Evolutionary conservation across 2,329 filamentous ascomycete species (phyloP), one percentile per base, ranked within the genome.

Genomic region (Alternaria conjuncta): DNA sequence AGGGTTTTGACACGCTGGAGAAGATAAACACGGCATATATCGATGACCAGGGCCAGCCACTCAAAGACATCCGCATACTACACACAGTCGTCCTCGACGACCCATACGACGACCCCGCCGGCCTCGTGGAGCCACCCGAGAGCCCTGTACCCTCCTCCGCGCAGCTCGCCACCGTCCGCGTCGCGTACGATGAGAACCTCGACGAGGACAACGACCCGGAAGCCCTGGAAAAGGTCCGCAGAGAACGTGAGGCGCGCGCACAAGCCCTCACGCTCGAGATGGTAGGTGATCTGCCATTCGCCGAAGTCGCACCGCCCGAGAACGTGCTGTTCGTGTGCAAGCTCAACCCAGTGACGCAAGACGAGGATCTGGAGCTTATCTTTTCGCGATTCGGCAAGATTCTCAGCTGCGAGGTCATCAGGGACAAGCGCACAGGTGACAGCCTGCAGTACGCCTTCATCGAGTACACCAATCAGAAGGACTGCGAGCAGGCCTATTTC

Each of bases 261-360:
- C 96, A 98, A 80, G 96, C 96, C 1, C 83, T 99, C 74, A 98
- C 95, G 2, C 86, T 99, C 51, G 96, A 99, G 82, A 96, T 99
- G 90, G 96, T 99, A 81, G 96, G 96, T 46, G 96, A 99, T 79
- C 84, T 99, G 62, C 96, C 96, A 5, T 99, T 97, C 80, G 96
- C 96, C 63, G 96, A 99, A 81, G 94, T 99, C 72, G 96, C 95
- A 73, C 96, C 96, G 5, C 96, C 96, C 0, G 96, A 99, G 82
- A 98, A 99, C 79, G 90, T 99, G 13, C 86, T 99, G 2, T 99
- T 99, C 77, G 94, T 99, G 46, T 99, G 96, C 90, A 99, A 99
- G 79, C 86, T 99, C 46, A 99, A 99, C 73, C 96, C 96, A 0
- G 94, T 99, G 50, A 99, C 96, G 10, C 92, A 93, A 75, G 95